A percentile compares a stretch with the other conserved stretches of the same genome.
Conservation (phyloP, 228 moss, liverwort and hornwort genomes). For the Sphagnum fallax region DNA sequence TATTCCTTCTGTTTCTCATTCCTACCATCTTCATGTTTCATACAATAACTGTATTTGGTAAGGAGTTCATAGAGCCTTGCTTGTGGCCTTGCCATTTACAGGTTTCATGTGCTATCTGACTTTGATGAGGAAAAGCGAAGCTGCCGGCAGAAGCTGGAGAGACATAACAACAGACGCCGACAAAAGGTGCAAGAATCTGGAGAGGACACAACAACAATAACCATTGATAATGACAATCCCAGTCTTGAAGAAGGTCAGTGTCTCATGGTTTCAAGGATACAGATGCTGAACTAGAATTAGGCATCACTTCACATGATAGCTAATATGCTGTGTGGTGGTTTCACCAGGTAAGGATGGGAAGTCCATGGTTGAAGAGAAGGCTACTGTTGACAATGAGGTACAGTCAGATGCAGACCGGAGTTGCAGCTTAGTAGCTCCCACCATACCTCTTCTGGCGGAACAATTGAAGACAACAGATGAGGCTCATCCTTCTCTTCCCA, state of each 20-base stretch:
- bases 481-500: neutral
- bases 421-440: neutral
- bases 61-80: too few species aligned
- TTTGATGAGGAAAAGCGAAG: constrained; percentile 97
- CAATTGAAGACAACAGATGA: neutral
- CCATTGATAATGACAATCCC: constrained; percentile 39
- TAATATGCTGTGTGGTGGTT: neutral
- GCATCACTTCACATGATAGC: neutral
- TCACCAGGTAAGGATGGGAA: constrained; percentile 7
- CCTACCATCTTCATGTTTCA: too few species aligned
- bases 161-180: constrained; percentile 90
- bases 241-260: constrained; percentile 54
- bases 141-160: constrained; percentile 86
- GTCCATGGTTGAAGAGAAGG: constrained; percentile 26
- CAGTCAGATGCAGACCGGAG: constrained; percentile 20
- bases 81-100: constrained; percentile 14
- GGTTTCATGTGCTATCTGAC: constrained; percentile 82
- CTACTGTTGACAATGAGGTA: constrained; percentile 27
- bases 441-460: neutral
- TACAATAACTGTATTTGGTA: too few species aligned
- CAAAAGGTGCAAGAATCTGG: constrained; percentile 69
- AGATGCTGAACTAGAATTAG: neutral
- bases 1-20: too few species aligned
- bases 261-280: neutral
- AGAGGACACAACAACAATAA: constrained; percentile 41